A percentile compares a stretch with the other conserved stretches of the same genome.
These are phyloP conservation scores for Tuber melanosporum DNA, from an alignment of 495 filamentous ascomycete species.

Conservation along the genomic window DNA sequence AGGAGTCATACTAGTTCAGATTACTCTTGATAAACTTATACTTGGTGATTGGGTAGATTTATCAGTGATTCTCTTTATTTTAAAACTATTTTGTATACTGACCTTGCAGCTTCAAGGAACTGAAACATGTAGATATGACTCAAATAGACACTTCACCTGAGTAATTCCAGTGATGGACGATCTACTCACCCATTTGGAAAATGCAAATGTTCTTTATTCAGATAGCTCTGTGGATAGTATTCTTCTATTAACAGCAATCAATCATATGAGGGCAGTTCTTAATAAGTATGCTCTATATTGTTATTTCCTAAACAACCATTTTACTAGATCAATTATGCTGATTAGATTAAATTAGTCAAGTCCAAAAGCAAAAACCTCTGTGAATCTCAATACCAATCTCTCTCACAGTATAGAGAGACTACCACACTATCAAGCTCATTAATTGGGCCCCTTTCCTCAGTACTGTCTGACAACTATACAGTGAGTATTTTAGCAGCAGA, in stretches of 20 bases:
- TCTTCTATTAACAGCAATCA: neutral
- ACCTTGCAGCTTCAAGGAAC: neutral
- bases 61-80: neutral
- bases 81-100: neutral
- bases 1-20: neutral
- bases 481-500: no score
- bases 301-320: neutral
- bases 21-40: neutral
- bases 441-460: no score
- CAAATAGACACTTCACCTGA: neutral
- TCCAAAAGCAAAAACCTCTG: neutral
- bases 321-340: neutral
- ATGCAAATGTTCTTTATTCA: neutral
- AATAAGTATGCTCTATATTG: neutral
- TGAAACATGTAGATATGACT: neutral
- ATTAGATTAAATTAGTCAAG: neutral
- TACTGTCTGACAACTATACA: no score
- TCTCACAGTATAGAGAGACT: no score
- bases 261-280: neutral
- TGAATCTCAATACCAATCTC: neutral
- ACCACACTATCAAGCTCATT: no score
- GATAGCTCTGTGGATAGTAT: neutral
- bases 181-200: neutral
- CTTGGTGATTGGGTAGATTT: neutral
- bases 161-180: conserved; percentile 4